Conservation (phyloP, 768 basidiomycete genomes). For the Solioccasus polychromus region DNA sequence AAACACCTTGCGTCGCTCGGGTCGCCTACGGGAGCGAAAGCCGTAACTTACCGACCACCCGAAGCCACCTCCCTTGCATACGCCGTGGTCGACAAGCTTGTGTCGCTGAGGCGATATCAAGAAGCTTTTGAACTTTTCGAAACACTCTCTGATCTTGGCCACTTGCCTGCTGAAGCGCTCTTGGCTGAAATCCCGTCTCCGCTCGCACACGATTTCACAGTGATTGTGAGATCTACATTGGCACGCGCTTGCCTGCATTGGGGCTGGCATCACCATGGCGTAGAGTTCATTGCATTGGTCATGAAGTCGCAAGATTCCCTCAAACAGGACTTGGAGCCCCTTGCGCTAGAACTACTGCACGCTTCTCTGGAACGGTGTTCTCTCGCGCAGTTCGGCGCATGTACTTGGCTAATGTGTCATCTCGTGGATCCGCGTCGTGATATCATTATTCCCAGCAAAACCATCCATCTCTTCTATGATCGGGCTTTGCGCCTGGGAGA, state of each 20-base stretch:
- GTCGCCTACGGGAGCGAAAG: conserved; percentile 26
- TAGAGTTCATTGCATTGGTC: conserved; percentile 35
- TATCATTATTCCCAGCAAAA: conserved; percentile 39
- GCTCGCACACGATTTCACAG: conserved; percentile 36
- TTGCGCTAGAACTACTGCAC: conserved; percentile 46
- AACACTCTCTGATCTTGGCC: conserved; percentile 40
- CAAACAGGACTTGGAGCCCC: conserved; percentile 27
- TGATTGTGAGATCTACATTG: conserved; percentile 49
- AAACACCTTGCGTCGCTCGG: conserved; percentile 22
- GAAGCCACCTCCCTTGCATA: conserved; percentile 40
- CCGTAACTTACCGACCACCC: conserved; percentile 40
- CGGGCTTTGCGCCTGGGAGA: conserved; percentile 31
- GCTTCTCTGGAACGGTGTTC: conserved; percentile 38
- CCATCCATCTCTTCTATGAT: conserved; percentile 48
- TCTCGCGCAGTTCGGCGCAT: conserved; percentile 36
- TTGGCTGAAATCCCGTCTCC: conserved; percentile 33
- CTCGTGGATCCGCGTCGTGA: conserved; percentile 30
- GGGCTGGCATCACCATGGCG: conserved; percentile 48
- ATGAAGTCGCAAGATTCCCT: conserved; percentile 23
- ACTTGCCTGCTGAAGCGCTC: conserved; percentile 48
- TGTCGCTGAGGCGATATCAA: conserved; percentile 32
- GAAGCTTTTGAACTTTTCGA: conserved; percentile 49
- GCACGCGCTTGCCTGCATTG: conserved; percentile 53
- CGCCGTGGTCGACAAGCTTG: conserved; percentile 40
- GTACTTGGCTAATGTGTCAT: conserved; percentile 40